Base-by-base conservation (phyloP, 2,329 filamentous ascomycete species). In the Claviceps maximensis region DNA sequence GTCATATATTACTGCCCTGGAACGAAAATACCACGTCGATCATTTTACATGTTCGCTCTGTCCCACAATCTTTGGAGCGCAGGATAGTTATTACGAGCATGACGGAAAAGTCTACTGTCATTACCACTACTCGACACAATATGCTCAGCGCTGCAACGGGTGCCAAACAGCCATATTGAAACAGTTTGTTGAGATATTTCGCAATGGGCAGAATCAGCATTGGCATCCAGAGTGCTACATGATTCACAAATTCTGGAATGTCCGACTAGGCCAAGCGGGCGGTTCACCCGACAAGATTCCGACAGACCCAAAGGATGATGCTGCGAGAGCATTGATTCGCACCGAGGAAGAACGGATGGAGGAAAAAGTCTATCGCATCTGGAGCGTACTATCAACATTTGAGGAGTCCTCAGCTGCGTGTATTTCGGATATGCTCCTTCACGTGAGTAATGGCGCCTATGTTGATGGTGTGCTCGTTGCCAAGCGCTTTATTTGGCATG, bases 201-300 rank as follows among this genome's bases (percentile, higher is more conserved):
- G 93, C 61, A 97, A 97, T 68, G 91, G 91, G 2, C 87, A 95
- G 66, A 96, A 97, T 65, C 93, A 98, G 65, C 93, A 98, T 67
- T 98, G 93, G 93, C 93, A 98, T 66, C 93, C 93, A 2, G 93
- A 98, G 70, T 98, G 93, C 69, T 98, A 98, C 70, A 98, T 98
- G 93, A 98, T 98, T 57, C 93, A 98, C 73, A 98, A 98, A 65
- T 98, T 97, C 70, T 98, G 93, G 93, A 98, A 97, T 65, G 93
- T 98, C 55, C 84, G 93, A 50, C 75, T 98, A 40, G 82, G 83
- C 12, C 77, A 82, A 27, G 75, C 79, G 12, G 76, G 77, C 42
- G 75, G 82, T 54, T 65, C 69, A 12, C 64, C 74, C 38, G 71
- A 75, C 53, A 69, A 67, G 31, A 58, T 68, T 21, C 65, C 69